A percentile compares a stretch with the other conserved stretches of the same genome.
phyloP scores from a whole-genome alignment of 2,329 filamentous ascomycete genomes.

The Ophiostoma sp. region DNA sequence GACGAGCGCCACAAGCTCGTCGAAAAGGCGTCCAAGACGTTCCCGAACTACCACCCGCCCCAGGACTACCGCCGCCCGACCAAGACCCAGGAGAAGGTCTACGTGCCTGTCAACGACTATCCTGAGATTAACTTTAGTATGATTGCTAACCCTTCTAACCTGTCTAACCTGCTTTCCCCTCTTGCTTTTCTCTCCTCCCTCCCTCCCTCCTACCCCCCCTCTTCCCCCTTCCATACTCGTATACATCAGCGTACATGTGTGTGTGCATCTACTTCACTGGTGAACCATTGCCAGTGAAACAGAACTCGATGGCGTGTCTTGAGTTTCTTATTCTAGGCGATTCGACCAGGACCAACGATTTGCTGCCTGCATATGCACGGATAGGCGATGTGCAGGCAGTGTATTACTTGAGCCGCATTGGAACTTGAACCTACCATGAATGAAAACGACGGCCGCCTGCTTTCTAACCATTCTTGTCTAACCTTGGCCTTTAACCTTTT shows the following conservation, averaged over 20 bases:
- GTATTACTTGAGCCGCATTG: slow-evolving; percentile 29
- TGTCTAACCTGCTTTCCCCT: slow-evolving; percentile 32
- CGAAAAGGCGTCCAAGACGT: slow-evolving; percentile 98
- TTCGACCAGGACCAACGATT: slow-evolving; percentile 37
- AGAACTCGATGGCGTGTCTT: background rate
- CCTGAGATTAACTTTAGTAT: slow-evolving; percentile 99
- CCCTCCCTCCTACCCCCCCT: slow-evolving; percentile 10
- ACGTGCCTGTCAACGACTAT: slow-evolving; percentile 99
- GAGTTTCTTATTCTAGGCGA: slow-evolving; percentile 17
- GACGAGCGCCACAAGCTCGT: slow-evolving; percentile 98
- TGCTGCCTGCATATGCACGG: slow-evolving; percentile 25
- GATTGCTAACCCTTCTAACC: slow-evolving; percentile 95
- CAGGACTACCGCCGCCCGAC: slow-evolving; percentile 97
- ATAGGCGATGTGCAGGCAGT: slow-evolving; percentile 28
- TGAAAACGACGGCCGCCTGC: slow-evolving; percentile 8
- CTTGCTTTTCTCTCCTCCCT: slow-evolving; percentile 27
- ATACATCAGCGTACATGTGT: too few species aligned
- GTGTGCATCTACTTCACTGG: too few species aligned
- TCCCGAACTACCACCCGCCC: slow-evolving; percentile 98
- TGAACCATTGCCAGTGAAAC: too few species aligned
- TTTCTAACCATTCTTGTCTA: slow-evolving; percentile 24
- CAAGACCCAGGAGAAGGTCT: slow-evolving; percentile 99
- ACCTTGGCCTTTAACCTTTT: slow-evolving; percentile 22
- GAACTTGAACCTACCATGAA: slow-evolving; percentile 28
- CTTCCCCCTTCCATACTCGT: background rate